Conservation (phyloP, 768 basidiomycete genomes). For the Leccinum subgranulosum region DNA sequence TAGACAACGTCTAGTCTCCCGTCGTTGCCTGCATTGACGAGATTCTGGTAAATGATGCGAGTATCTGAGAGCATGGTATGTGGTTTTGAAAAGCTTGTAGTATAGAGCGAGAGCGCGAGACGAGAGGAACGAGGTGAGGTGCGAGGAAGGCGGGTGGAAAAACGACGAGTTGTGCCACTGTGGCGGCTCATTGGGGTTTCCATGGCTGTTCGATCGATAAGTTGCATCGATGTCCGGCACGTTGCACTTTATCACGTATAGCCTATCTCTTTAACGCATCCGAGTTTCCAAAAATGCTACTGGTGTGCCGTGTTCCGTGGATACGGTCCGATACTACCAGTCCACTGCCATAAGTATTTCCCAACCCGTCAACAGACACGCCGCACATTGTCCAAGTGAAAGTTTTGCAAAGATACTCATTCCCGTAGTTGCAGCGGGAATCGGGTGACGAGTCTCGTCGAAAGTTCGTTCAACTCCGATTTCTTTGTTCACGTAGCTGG, state of each 20-base stretch:
- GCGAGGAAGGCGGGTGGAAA: constrained; percentile 5
- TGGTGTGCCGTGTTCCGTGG: not conserved
- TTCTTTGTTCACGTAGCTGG: not conserved
- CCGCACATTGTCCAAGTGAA: not conserved
- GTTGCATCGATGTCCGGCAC: not conserved
- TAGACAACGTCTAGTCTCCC: constrained; percentile 16
- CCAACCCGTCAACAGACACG: not conserved
- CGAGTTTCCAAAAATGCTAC: not conserved
- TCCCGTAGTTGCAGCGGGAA: not conserved
- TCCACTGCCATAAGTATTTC: not conserved
- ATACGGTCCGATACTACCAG: not conserved
- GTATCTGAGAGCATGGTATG: not conserved
- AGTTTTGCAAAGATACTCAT: too few relatives aligned
- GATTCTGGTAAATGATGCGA: constrained; percentile 24
- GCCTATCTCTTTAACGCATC: too few relatives aligned
- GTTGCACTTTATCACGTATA: not conserved
- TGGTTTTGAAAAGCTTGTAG: not conserved
- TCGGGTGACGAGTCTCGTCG: too few relatives aligned
- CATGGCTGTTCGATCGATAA: not conserved
- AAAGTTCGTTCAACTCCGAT: not conserved
- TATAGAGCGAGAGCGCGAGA: constrained; percentile 4
- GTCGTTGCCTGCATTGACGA: constrained; percentile 24
- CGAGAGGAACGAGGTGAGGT: not conserved
- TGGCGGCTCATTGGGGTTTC: not conserved
- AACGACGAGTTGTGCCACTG: not conserved